Percentiles rank a stretch among this genome's conserved stretches.
Conservation (phyloP, 345 rosid species). For the Mallotus nudiflorus region DNA sequence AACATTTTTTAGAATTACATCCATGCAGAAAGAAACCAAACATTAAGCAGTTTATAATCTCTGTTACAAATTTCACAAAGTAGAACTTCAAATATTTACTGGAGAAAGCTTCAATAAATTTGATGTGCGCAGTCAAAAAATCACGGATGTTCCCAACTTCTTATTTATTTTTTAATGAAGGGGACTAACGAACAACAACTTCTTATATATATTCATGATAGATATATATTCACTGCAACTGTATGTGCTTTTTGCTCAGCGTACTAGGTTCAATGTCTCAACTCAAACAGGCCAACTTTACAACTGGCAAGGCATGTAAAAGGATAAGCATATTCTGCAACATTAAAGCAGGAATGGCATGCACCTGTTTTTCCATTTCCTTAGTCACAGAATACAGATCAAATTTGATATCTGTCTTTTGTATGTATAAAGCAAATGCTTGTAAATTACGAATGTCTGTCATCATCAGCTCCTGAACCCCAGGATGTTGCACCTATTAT, state of each 20-base stretch:
- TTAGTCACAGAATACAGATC: constrained; percentile 76
- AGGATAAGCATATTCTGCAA: constrained; percentile 3
- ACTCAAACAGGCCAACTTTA: not conserved
- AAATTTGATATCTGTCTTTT: constrained; percentile 84
- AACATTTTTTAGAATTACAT: constrained; percentile 10
- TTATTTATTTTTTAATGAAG: not conserved
- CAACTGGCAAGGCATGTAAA: not conserved
- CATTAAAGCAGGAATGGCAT: constrained; percentile 1
- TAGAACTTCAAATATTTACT: not conserved
- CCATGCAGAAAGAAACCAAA: constrained; percentile 1
- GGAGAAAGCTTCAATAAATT: not conserved
- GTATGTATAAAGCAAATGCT: constrained; percentile 89
- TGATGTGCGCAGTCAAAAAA: not conserved
- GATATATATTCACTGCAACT: not conserved
- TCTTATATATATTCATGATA: no score
- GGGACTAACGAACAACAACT: not conserved
- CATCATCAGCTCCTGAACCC: constrained; percentile 86
- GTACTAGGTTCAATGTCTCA: constrained; percentile 1
- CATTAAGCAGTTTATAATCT: not conserved
- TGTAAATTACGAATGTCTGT: constrained; percentile 89
- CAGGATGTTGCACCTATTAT: constrained; percentile 95
- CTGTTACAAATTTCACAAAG: not conserved
- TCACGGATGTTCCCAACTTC: not conserved
- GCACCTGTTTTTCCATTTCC: constrained; percentile 97
- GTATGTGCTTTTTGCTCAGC: not conserved